Percentiles rank a stretch among this genome's conserved stretches.
These are phyloP conservation scores for Oemleria cerasiformis DNA, from an alignment of 306 rosid species.

Conservation along the genomic window DNA sequence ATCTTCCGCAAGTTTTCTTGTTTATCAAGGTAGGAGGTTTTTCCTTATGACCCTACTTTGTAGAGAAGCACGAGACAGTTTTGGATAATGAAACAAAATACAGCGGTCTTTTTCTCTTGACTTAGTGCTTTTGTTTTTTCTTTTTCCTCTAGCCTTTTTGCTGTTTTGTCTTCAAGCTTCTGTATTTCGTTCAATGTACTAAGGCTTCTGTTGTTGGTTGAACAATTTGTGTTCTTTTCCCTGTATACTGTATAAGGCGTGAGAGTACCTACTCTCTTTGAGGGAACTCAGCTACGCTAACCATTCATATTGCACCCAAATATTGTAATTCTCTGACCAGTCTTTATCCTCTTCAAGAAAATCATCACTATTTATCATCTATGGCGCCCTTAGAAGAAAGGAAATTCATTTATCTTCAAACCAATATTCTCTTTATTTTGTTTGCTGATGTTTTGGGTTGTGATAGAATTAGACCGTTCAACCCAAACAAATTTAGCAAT, in stretches of 20 bases:
- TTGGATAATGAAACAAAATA: neutral
- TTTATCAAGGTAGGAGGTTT: neutral
- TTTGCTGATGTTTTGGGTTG: neutral
- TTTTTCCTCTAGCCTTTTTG: neutral
- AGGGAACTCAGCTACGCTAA: neutral
- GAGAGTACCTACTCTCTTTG: neutral
- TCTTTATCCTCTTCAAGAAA: neutral
- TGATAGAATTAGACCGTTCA: neutral
- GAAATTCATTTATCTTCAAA: neutral
- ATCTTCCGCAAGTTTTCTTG: neutral
- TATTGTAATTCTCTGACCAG: neutral
- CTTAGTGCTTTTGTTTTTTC: neutral
- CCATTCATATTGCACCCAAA: neutral
- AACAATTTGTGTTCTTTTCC: neutral
- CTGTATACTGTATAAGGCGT: neutral
- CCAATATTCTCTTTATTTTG: no score
- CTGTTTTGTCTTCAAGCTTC: neutral
- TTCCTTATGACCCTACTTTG: neutral
- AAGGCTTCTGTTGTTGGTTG: neutral
- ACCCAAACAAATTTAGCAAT: neutral
- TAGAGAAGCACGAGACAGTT: neutral
- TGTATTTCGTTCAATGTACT: neutral
- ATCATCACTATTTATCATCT: neutral
- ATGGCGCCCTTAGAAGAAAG: neutral
- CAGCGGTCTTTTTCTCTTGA: neutral